Percentiles rank a stretch among this genome's conserved stretches.
These are phyloP conservation scores for Postia placenta DNA, from an alignment of 768 basidiomycete genomes.

Conservation along the genomic window DNA sequence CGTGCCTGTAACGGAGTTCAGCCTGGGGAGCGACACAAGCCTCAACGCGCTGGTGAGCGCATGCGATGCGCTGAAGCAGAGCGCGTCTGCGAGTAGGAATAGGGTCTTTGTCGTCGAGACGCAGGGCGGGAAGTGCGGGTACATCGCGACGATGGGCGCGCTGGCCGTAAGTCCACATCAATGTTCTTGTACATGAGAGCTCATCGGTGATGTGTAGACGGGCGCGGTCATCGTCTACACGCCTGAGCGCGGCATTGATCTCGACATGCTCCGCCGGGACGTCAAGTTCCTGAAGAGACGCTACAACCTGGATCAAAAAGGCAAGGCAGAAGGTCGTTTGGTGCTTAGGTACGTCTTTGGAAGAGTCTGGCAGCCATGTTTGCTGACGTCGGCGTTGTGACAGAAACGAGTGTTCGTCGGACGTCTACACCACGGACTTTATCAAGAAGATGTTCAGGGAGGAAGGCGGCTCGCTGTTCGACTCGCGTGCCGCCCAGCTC, in stretches of 20 bases:
- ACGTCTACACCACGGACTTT: conserved; percentile 86
- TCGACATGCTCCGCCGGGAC: conserved; percentile 76
- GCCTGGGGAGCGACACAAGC: conserved; percentile 94
- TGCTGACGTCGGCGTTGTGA: too few species aligned
- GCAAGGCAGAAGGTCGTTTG: conserved; percentile 88
- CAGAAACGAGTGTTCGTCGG: conserved; percentile 84
- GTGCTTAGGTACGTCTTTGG: conserved; percentile 79
- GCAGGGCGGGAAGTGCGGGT: conserved; percentile 95
- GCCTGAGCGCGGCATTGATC: conserved; percentile 82
- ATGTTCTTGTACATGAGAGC: neutral
- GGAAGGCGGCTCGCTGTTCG: conserved; percentile 89
- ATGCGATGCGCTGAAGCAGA: conserved; percentile 98
- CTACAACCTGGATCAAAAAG: conserved; percentile 80
- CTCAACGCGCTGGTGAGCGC: conserved; percentile 96
- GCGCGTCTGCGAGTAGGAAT: conserved; percentile 92
- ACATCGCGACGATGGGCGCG: conserved; percentile 92
- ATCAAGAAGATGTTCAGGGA: conserved; percentile 93
- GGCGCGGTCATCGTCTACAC: conserved; percentile 94
- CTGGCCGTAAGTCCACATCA: conserved; percentile 64
- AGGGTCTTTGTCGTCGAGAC: conserved; percentile 98
- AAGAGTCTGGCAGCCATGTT: too few species aligned
- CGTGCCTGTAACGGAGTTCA: conserved; percentile 95
- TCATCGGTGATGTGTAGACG: conserved; percentile 40
- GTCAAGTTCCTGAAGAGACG: conserved; percentile 84
- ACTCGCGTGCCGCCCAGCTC: conserved; percentile 90